Conservation (phyloP, 176 grass and related monocot species). For the Olyra latifolia region DNA sequence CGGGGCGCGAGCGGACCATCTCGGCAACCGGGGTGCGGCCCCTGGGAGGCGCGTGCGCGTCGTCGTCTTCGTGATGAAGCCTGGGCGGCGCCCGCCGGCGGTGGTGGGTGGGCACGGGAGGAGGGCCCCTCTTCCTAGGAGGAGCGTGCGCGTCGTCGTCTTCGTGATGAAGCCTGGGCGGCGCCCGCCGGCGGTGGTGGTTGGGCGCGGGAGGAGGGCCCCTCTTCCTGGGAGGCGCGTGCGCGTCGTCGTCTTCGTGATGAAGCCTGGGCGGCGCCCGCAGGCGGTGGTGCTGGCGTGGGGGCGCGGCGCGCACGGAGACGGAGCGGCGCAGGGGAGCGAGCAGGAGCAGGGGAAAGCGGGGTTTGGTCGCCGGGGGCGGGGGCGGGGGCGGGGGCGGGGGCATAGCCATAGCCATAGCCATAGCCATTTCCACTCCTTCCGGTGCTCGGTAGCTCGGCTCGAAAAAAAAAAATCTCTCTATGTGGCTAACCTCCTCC, state of each 20-base stretch:
- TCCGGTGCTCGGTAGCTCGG: too few species aligned
- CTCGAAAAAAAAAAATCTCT: too few species aligned
- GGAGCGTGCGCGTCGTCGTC: neutral
- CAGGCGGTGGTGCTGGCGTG: constrained; percentile 18
- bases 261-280: constrained; percentile 4
- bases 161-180: neutral
- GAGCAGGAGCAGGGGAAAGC: neutral
- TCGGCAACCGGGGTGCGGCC: neutral
- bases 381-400: too few species aligned
- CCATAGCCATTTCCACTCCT: too few species aligned
- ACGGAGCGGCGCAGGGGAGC: neutral
- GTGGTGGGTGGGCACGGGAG: neutral
- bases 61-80: neutral
- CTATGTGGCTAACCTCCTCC: too few species aligned
- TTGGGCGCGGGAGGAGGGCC: neutral
- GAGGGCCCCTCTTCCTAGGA: constrained; percentile 9
- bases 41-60: neutral
- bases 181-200: neutral
- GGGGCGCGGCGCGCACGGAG: constrained; percentile 32
- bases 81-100: constrained; percentile 10
- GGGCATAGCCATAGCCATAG: too few species aligned
- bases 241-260: neutral
- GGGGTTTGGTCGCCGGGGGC: neutral
- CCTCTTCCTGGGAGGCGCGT: constrained; percentile 2
- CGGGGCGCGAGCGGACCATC: neutral